Percentiles rank a stretch among this genome's conserved stretches.
Conservation (phyloP, 257 asterid genomes). For the Scutellaria baicalensis region DNA sequence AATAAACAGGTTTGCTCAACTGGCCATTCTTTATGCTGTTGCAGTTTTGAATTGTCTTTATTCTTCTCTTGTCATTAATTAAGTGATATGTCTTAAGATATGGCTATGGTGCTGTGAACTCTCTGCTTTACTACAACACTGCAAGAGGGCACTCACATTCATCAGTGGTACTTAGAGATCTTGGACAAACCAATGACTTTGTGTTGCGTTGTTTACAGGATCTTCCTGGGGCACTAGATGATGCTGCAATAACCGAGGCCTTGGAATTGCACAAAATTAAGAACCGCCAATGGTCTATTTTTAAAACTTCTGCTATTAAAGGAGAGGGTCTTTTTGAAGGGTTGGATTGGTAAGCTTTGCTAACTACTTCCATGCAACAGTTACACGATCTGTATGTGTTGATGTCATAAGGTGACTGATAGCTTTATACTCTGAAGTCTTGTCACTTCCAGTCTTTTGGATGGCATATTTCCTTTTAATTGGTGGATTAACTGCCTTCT, state of each 20-base stretch:
- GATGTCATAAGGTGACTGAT: background rate
- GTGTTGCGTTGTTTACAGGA: conserved; percentile 42
- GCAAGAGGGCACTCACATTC: background rate
- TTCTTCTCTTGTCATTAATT: background rate
- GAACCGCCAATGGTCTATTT: conserved; percentile 90
- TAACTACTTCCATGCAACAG: background rate
- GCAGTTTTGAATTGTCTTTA: background rate
- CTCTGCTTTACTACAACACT: background rate
- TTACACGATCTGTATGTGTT: background rate
- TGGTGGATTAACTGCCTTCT: background rate
- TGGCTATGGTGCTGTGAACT: background rate
- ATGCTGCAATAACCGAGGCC: conserved; percentile 83
- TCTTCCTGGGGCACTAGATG: conserved; percentile 98
- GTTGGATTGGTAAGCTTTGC: conserved; percentile 63
- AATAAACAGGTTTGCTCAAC: conserved; percentile 31
- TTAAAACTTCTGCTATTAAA: conserved; percentile 88
- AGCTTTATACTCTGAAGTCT: background rate
- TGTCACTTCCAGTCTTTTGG: background rate
- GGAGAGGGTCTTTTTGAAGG: conserved; percentile 98
- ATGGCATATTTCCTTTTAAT: background rate
- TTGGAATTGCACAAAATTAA: conserved; percentile 89
- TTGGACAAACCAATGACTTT: background rate
- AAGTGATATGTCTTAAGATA: background rate
- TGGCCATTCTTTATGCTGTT: background rate
- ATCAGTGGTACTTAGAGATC: background rate